Evolutionary conservation across 2,329 filamentous ascomycete species (phyloP).

Genomic region (Graphium sp.): DNA sequence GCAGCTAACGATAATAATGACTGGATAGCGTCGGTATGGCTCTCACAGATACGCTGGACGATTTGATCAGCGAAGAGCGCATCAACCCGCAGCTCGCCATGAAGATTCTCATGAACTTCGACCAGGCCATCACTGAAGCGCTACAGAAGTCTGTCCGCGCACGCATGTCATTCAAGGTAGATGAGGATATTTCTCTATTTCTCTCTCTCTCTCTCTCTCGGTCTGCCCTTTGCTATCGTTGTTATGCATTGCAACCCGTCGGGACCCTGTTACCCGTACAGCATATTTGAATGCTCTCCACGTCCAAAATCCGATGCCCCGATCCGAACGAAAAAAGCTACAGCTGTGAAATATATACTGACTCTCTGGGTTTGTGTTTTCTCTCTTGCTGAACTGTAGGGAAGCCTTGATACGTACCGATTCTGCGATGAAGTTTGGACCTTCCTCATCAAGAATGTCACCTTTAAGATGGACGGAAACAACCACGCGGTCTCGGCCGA

Average conservation of each 20-base stretch:
- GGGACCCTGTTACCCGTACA: no score
- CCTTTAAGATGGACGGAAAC: constrained; percentile 88
- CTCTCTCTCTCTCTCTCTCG: background rate
- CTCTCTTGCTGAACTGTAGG: constrained; percentile 48
- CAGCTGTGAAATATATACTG: background rate
- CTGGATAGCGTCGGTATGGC: constrained; percentile 78
- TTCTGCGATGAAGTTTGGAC: constrained; percentile 99
- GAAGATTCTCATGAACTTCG: constrained; percentile 94
- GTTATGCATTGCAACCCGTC: no score
- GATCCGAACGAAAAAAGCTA: no score
- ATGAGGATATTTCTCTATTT: background rate
- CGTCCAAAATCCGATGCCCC: no score
- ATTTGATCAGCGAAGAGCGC: constrained; percentile 81
- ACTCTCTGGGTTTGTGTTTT: constrained; percentile 4
- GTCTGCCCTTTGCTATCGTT: background rate
- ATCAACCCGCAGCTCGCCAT: constrained; percentile 98
- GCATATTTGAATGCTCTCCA: no score
- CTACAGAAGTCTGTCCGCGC: constrained; percentile 86
- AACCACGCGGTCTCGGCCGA: constrained; percentile 62
- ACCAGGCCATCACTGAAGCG: constrained; percentile 81
- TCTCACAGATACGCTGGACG: constrained; percentile 91
- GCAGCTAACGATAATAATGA: no score
- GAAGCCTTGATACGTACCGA: constrained; percentile 91
- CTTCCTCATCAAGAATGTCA: constrained; percentile 95
- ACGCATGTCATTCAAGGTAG: constrained; percentile 83